These are phyloP conservation scores for Sanguinoderma infundibulare DNA, from an alignment of 1,284 basidiomycete species.

Conservation along the genomic window DNA sequence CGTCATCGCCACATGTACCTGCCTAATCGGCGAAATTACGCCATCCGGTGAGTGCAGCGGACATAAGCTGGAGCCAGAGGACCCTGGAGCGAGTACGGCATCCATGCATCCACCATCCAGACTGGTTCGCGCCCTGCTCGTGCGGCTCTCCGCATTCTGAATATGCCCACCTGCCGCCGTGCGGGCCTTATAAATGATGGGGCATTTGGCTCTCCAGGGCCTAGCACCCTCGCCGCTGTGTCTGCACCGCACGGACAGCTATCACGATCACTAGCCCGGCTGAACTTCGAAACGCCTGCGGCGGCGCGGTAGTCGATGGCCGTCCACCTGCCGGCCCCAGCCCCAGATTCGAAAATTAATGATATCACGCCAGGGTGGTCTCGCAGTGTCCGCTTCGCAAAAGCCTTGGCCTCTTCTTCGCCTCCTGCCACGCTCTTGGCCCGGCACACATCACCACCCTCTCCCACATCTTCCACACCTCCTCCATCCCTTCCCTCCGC, in stretches of 20 bases:
- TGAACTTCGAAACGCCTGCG: background rate
- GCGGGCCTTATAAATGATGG: background rate
- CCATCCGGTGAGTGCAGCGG: background rate
- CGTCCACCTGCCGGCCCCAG: background rate
- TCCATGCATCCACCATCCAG: background rate
- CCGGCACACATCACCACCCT: background rate
- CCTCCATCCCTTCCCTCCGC: slow-evolving; percentile 3
- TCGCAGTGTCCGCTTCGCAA: background rate
- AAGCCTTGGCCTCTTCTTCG: background rate
- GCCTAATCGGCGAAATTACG: background rate
- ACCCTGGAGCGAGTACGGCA: background rate
- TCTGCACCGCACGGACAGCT: background rate
- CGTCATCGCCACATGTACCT: background rate
- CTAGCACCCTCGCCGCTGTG: too few species aligned
- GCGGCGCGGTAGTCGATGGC: background rate
- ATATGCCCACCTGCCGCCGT: background rate
- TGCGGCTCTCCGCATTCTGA: too few species aligned
- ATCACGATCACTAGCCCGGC: background rate
- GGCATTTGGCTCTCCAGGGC: background rate
- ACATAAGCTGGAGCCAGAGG: background rate
- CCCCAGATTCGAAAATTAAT: background rate
- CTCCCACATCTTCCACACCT: background rate
- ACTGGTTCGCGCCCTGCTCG: background rate
- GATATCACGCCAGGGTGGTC: background rate
- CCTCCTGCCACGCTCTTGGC: background rate